phyloP scores from a whole-genome alignment of 2,329 filamentous ascomycete genomes.

The Macroventuria anomochaeta region DNA sequence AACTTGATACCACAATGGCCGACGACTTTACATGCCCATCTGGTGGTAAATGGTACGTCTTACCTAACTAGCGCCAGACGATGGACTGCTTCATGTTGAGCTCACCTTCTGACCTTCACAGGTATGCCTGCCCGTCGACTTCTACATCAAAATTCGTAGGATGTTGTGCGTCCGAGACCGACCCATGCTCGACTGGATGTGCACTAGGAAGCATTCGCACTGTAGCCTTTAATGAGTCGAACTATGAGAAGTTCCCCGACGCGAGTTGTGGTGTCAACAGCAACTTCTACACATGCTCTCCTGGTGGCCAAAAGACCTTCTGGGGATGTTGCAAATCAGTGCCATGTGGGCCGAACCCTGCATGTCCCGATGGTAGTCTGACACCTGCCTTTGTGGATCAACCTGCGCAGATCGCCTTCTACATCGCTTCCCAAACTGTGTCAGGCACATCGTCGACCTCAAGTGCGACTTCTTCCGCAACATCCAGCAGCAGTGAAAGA shows the following conservation, averaged over 20 bases:
- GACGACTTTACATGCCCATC: constrained; percentile 30
- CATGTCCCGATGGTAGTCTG: background rate
- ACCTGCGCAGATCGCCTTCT: constrained; percentile 28
- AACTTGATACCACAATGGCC: constrained; percentile 16
- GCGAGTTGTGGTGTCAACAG: constrained; percentile 40
- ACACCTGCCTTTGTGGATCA: constrained; percentile 27
- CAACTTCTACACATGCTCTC: constrained; percentile 48
- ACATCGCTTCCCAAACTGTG: background rate
- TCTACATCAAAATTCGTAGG: constrained; percentile 48
- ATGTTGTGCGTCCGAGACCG: constrained; percentile 43
- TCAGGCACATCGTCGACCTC: background rate
- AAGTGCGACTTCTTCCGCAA: background rate
- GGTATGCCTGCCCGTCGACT: constrained; percentile 33
- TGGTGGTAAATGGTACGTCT: constrained; percentile 32
- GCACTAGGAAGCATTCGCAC: constrained; percentile 40
- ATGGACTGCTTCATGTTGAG: no score
- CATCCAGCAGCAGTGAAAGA: constrained; percentile 6
- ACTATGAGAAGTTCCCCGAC: constrained; percentile 41
- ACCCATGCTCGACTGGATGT: constrained; percentile 51
- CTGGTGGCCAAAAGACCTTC: constrained; percentile 31
- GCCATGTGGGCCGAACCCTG: constrained; percentile 35
- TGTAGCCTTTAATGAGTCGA: constrained; percentile 42
- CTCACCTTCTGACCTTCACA: constrained; percentile 20
- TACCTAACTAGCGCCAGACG: background rate
- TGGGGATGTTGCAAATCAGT: constrained; percentile 50